A percentile compares a stretch with the other conserved stretches of the same genome.
Evolutionary conservation across 306 rosid species (phyloP).

Genomic region (cucumber (Cucumis sativus)): Cucumber_9930_V3 NC_026660.2:27086501-27087000

Average conservation of each 20-base stretch:
- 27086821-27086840: background rate
- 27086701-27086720: background rate
- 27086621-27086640: too few relatives aligned
- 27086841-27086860: background rate
- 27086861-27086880: background rate
- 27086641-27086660: background rate
- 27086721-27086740: background rate
- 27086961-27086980: slow-evolving; percentile 59
- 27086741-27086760: background rate
- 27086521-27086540: too few relatives aligned
- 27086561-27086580: too few relatives aligned
- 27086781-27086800: background rate
- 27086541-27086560: too few relatives aligned
- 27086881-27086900: background rate
- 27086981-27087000: slow-evolving; percentile 76
- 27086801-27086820: background rate
- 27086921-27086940: slow-evolving; percentile 67
- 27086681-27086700: background rate
- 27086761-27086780: background rate
- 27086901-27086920: background rate
- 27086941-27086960: slow-evolving; percentile 39
- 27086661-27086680: background rate
- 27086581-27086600: too few relatives aligned
- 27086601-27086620: too few relatives aligned
- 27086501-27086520: too few relatives aligned